Percentiles rank a stretch among this genome's conserved stretches.
Evolutionary conservation across 768 basidiomycete genomes (phyloP).

Genomic region (Trametes punicea): DNA sequence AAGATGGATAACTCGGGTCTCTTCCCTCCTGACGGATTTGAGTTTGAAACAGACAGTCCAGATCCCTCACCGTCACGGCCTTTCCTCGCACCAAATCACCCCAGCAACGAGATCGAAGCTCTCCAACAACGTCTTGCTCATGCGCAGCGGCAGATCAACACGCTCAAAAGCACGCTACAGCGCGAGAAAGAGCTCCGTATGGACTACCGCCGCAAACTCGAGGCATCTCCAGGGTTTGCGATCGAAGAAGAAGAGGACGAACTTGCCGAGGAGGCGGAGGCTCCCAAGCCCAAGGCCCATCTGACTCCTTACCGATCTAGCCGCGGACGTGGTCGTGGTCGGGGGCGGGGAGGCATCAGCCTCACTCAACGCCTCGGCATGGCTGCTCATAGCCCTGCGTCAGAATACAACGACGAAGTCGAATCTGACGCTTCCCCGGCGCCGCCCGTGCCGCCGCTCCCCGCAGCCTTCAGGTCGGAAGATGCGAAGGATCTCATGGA

Average conservation of each 20-base stretch:
- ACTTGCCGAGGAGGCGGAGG: constrained; percentile 30
- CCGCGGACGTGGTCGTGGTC: constrained; percentile 49
- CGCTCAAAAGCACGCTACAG: constrained; percentile 73
- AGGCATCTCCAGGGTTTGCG: constrained; percentile 39
- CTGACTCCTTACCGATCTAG: constrained; percentile 56
- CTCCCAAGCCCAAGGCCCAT: constrained; percentile 35
- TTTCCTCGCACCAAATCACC: constrained; percentile 71
- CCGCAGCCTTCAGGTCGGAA: constrained; percentile 32
- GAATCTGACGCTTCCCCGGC: constrained; percentile 26
- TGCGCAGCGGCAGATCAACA: constrained; percentile 81
- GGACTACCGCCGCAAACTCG: constrained; percentile 56
- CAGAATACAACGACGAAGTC: constrained; percentile 44
- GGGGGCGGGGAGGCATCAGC: constrained; percentile 51
- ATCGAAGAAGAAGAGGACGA: constrained; percentile 48
- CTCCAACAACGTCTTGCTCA: constrained; percentile 80
- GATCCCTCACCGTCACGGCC: constrained; percentile 59
- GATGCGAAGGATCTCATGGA: constrained; percentile 37
- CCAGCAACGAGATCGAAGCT: constrained; percentile 76
- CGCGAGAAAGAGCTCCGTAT: constrained; percentile 83
- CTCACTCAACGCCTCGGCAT: constrained; percentile 62
- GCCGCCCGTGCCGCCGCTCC: constrained; percentile 34
- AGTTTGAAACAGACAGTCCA: constrained; percentile 48
- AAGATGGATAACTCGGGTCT: constrained; percentile 49
- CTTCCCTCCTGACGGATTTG: constrained; percentile 45
- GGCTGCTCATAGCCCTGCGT: constrained; percentile 51